Conservation (phyloP, 805 yeast genomes). For the Starmera quercuum region DNA sequence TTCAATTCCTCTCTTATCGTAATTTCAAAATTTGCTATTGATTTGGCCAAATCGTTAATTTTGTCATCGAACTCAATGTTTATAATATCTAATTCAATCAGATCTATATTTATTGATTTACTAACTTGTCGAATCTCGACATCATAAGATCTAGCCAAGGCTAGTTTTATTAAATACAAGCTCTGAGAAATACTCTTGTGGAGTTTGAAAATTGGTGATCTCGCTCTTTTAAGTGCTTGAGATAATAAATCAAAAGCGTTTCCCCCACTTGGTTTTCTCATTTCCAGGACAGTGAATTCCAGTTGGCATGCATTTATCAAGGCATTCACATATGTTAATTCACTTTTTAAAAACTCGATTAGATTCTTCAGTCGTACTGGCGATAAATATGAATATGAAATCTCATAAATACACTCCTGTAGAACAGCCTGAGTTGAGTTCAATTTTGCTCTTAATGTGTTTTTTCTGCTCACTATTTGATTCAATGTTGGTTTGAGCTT, state of each 20-base stretch:
- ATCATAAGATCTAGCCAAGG: constrained; percentile 33
- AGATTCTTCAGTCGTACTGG: constrained; percentile 32
- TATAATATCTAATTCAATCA: constrained; percentile 14
- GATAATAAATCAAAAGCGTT: constrained; percentile 24
- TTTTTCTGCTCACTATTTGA: constrained; percentile 26
- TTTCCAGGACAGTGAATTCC: constrained; percentile 27
- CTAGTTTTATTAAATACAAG: constrained; percentile 23
- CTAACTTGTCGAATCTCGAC: constrained; percentile 16
- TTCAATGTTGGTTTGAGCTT: constrained; percentile 18
- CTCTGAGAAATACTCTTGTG: constrained; percentile 26
- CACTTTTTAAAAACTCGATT: constrained; percentile 23
- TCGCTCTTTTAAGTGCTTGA: constrained; percentile 22
- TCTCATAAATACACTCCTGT: constrained; percentile 40
- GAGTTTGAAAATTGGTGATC: constrained; percentile 25
- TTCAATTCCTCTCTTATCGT: constrained; percentile 26
- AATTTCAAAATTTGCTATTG: constrained; percentile 26
- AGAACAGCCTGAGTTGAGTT: constrained; percentile 29
- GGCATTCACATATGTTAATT: constrained; percentile 30
- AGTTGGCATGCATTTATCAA: constrained; percentile 41
- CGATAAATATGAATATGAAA: constrained; percentile 38
- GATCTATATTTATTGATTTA: constrained; percentile 6
- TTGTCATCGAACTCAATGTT: constrained; percentile 18
- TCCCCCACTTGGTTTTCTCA: constrained; percentile 12
- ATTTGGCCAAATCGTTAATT: constrained; percentile 19
- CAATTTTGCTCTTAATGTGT: constrained; percentile 24